Base-by-base conservation (phyloP, 2,329 filamentous ascomycete genomes). In the Hymenoscyphus scutula region DNA sequence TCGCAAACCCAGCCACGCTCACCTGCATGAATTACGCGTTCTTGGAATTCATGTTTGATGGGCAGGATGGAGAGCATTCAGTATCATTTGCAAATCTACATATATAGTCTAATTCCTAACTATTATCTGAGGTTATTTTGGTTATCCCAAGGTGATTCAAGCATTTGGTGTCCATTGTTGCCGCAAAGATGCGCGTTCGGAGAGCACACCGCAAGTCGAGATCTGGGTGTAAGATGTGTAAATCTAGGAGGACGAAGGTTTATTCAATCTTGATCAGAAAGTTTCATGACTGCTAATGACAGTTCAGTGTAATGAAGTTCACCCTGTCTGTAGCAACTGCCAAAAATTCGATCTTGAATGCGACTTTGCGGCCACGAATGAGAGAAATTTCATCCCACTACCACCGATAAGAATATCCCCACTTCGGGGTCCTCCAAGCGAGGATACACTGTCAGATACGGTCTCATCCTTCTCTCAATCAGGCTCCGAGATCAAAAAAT, bases 231-330 rank as follows among this genome's bases (percentile, higher is more conserved):
- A 37, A 29, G 32, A n/a, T 27, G 10, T 60, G 58, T 60, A 60
- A 60, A 38, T 27, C 15, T n/a, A 60, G 32, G 30, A 37, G 51
- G 29, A 55, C 19, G 11, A 60, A 60, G 58, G 58, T 60, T 45
- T 19, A 17, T 58, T 15, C 25, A 30, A 41, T 41, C 11, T 37
- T 45, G 10, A 17, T 23, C 37, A 29, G 17, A 48, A n/a, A 48
- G 2, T 7, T n/a, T 6, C 17, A 23, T 48, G 41, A 23, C 41
- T 48, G 41, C 17, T 48, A n/a, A n/a, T 48, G 19, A 48, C 2
- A 23, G 6, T 17, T 48, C 13, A 48, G 41, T 48, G 41, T 23
- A 15, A 48, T 48, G 41, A 48, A 48, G 41, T 48, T 6, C 41
- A 48, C 19, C 41, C 41, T 23, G 13, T n/a, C 17, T 48, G 41